Percentiles rank a stretch among this genome's conserved stretches.
These are phyloP conservation scores for Hippophae tibetana DNA, from an alignment of 306 rosid species.

Conservation along the genomic window DNA sequence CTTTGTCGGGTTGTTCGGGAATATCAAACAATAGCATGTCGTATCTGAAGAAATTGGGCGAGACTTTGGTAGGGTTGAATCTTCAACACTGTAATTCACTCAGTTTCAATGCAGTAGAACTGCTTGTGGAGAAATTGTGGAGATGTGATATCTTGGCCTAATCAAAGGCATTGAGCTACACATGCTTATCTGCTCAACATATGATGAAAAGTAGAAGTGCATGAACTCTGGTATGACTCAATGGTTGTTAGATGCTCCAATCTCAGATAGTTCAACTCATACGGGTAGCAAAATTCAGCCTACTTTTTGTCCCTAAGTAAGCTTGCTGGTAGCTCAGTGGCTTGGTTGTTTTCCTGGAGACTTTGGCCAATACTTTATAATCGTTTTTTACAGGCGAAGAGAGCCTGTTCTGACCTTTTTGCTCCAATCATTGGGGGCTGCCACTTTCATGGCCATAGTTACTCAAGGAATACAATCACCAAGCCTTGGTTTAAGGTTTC, in stretches of 20 bases:
- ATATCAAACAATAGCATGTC: conserved; percentile 53
- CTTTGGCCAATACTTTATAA: conserved; percentile 32
- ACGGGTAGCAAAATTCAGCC: conserved; percentile 29
- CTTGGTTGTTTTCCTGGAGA: conserved; percentile 56
- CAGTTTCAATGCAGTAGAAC: conserved; percentile 40
- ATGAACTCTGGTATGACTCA: conserved; percentile 6
- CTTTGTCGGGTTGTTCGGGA: conserved; percentile 66
- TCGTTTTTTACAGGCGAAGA: conserved; percentile 52
- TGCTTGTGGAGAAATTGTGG: conserved; percentile 68
- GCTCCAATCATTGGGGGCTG: conserved; percentile 30
- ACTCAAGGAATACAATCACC: conserved; percentile 49
- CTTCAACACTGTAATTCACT: conserved; percentile 63
- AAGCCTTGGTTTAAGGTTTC: conserved; percentile 43
- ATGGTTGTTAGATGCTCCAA: conserved; percentile 18
- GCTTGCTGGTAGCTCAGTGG: conserved; percentile 26
- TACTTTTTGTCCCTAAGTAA: conserved; percentile 37
- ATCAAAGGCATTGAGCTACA: conserved; percentile 6
- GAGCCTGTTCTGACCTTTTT: conserved; percentile 45
- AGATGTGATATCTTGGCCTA: conserved; percentile 78
- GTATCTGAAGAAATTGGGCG: conserved; percentile 54
- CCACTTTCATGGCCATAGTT: conserved; percentile 41
- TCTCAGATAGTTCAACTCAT: conserved; percentile 23
- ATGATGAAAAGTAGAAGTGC: conserved; percentile 11
- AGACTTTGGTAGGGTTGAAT: conserved; percentile 66
- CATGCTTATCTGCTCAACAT: conserved; percentile 10